Percentiles rank a stretch among this genome's conserved stretches.
phyloP scores from a whole-genome alignment of 2,329 filamentous ascomycete species.

The Didymosphaeria variabile region DNA sequence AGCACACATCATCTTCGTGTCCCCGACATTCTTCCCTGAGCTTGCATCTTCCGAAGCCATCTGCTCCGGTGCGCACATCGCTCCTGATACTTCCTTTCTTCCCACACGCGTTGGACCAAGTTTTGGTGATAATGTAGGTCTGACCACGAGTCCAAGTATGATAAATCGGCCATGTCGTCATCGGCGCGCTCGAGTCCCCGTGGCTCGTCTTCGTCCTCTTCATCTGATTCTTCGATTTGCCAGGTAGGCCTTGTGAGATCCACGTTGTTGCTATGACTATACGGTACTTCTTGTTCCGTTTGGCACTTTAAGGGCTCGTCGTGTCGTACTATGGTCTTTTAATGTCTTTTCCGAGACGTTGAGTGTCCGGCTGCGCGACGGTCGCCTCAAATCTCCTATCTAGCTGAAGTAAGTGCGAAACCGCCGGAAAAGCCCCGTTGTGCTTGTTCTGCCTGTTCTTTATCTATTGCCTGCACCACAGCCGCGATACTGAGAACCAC shows the following conservation, averaged over 20 bases:
- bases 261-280: slow-evolving; percentile 5
- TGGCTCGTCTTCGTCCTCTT: neutral
- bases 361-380: neutral
- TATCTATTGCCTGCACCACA: slow-evolving; percentile 16
- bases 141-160: neutral
- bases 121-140: neutral
- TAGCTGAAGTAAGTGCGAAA: neutral
- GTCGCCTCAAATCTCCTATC: slow-evolving; percentile 12
- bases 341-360: neutral
- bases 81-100: slow-evolving; percentile 13
- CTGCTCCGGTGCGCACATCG: neutral
- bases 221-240: neutral
- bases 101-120: neutral
- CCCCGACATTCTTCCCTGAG: neutral
- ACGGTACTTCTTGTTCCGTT: neutral
- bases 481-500: slow-evolving; percentile 19
- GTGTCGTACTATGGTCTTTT: neutral
- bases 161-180: neutral
- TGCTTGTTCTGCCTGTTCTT: neutral
- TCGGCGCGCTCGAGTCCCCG: neutral
- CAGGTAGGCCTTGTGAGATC: neutral
- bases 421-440: neutral
- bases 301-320: neutral
- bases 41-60: neutral
- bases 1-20: neutral